Evolutionary conservation across 768 basidiomycete genomes (phyloP), one percentile per base, ranked within the genome.

Genomic region (Cyathus striatus): DNA sequence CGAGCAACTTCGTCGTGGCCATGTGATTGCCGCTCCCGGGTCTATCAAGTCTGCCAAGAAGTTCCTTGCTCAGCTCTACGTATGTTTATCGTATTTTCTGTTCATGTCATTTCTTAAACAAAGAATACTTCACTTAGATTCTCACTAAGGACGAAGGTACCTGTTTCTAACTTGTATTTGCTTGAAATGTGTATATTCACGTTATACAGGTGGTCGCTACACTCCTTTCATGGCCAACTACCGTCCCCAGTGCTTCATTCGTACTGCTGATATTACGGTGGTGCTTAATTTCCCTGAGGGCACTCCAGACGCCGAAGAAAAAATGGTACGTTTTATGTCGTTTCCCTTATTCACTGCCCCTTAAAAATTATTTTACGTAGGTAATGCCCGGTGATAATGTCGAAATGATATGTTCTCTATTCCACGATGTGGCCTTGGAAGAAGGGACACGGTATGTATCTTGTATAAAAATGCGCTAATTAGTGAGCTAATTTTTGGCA

Each of bases 341-440:
- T 13, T 12, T 34, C 6, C 16, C 23, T 37, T 23, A 22, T 48
- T 37, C 41, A 42, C n/a, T n/a, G n/a, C n/a, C n/a, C n/a, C n/a
- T n/a, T n/a, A n/a, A n/a, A n/a, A 37, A 20, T 22, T 24, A 23
- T 3, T 30, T 6, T 40, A 39, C 47, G 35, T 53, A 88, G 83
- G 83, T 97, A 52, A 94, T 96, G 90, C 95, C 95, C 38, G 95
- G 95, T 48, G 95, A 98, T 70, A 95, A 95, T 56, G 84, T 98
- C 42, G 93, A 96, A 66, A 83, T 98, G 73, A 73, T 90, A 42
- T 90, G 89, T 59, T 70, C 78, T 21, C 76, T 97, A 26, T 75
- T 84, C 20, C 81, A 83, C 54, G 90, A 94, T 57, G 83, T 96
- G 48, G 92, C 92, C 18, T 77, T 88, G 33, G 95, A 97, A 65